Conservation (phyloP, 1,284 basidiomycete species). For the Wallemia ichthyophaga region DNA sequence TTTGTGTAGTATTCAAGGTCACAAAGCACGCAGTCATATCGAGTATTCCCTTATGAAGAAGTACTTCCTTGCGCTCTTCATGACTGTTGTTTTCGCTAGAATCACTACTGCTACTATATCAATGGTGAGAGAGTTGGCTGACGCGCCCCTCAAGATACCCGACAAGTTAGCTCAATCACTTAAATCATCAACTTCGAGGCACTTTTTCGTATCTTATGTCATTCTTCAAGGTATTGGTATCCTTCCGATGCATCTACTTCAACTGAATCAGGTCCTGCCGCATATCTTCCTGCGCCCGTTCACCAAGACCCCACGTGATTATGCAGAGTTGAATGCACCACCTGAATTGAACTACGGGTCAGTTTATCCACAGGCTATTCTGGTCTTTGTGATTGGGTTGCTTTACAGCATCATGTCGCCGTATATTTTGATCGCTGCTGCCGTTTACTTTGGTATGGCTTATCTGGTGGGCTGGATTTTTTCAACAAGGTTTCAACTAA, state of each 20-base stretch:
- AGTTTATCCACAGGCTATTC: conserved; percentile 75
- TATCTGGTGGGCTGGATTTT: conserved; percentile 15
- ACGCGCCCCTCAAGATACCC: conserved; percentile 56
- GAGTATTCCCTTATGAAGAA: conserved; percentile 81
- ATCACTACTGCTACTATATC: conserved; percentile 66
- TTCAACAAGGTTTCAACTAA: background rate
- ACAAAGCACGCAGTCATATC: conserved; percentile 60
- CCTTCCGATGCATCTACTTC: conserved; percentile 78
- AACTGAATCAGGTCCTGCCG: conserved; percentile 53
- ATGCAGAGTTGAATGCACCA: conserved; percentile 82
- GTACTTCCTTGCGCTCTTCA: conserved; percentile 78
- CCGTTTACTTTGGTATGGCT: conserved; percentile 71
- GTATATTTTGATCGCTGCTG: conserved; percentile 72
- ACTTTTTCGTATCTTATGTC: conserved; percentile 87
- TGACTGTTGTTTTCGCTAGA: conserved; percentile 90
- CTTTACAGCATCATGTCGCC: conserved; percentile 87
- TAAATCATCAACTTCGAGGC: conserved; percentile 26
- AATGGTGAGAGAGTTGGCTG: conserved; percentile 53
- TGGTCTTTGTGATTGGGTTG: conserved; percentile 80
- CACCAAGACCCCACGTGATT: conserved; percentile 66
- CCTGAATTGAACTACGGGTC: conserved; percentile 83
- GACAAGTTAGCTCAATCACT: conserved; percentile 60
- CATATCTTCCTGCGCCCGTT: conserved; percentile 38
- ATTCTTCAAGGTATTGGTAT: conserved; percentile 74
- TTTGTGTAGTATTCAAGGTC: conserved; percentile 62